Evolutionary conservation across 352 stramenopile genomes (phyloP).

Genomic region (Phytopythium helicoides): DNA sequence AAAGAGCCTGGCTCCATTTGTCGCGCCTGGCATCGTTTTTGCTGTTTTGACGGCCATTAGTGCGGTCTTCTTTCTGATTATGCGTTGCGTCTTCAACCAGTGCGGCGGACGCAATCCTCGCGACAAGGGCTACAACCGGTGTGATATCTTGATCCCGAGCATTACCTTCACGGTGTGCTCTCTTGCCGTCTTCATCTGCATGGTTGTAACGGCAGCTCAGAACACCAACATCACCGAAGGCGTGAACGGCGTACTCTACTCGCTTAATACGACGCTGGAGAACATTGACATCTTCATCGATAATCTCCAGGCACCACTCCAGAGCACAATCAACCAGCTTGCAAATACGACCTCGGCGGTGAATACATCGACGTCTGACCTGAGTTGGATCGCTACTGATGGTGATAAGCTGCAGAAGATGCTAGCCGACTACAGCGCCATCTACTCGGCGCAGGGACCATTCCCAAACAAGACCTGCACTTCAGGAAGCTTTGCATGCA

Average conservation of each 20-base stretch:
- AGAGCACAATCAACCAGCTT: conserved; percentile 39
- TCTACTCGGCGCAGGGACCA: conserved; percentile 50
- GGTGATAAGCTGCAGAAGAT: conserved; percentile 50
- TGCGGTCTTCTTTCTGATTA: conserved; percentile 58
- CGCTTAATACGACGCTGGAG: conserved; percentile 64
- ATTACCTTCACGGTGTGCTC: conserved; percentile 65
- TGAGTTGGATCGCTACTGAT: conserved; percentile 54
- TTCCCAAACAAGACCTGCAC: conserved; percentile 56
- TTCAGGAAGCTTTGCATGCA: conserved; percentile 35
- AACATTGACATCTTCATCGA: conserved; percentile 74
- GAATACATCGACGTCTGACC: conserved; percentile 29
- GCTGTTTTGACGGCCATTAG: conserved; percentile 55
- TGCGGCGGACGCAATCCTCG: conserved; percentile 70
- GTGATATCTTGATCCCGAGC: conserved; percentile 63
- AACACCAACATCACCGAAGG: conserved; percentile 82
- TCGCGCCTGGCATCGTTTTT: conserved; percentile 72
- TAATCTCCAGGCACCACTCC: conserved; percentile 57
- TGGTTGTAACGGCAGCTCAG: conserved; percentile 63
- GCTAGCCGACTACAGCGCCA: conserved; percentile 50
- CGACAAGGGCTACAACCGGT: conserved; percentile 81
- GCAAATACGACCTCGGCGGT: conserved; percentile 39
- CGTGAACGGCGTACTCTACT: conserved; percentile 58
- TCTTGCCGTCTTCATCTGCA: conserved; percentile 78
- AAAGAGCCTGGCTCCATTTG: conserved; percentile 60
- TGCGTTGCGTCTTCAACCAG: conserved; percentile 80